Conservation (phyloP, 805 yeast species). For the Lachancea fermentati region DNA sequence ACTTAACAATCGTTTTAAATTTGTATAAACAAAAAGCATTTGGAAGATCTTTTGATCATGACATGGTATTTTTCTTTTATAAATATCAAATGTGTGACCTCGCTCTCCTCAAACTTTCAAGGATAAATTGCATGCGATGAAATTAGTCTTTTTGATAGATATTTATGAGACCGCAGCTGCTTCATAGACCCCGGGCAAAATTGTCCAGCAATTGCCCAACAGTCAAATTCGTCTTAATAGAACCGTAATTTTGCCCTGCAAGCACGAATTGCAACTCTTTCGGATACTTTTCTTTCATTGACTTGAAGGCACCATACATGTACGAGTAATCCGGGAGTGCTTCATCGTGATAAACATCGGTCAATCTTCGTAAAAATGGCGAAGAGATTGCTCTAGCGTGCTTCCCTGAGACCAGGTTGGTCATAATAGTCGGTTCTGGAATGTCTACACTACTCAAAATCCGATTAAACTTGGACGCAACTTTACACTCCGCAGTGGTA, state of each 20-base stretch:
- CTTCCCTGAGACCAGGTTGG: constrained; percentile 35
- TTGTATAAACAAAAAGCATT: no score
- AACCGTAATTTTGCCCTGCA: constrained; percentile 8
- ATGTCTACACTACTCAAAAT: constrained; percentile 15
- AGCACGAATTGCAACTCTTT: constrained; percentile 8
- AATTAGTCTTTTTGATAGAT: no score
- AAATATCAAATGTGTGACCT: no score
- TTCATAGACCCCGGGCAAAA: neutral
- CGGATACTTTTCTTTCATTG: constrained; percentile 11
- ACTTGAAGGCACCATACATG: constrained; percentile 32
- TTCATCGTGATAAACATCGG: constrained; percentile 1
- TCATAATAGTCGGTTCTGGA: constrained; percentile 29
- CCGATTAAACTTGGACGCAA: constrained; percentile 1
- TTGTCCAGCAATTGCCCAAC: neutral
- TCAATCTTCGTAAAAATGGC: constrained; percentile 30
- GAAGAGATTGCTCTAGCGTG: constrained; percentile 36
- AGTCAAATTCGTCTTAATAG: neutral
- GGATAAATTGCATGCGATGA: no score
- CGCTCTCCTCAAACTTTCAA: no score
- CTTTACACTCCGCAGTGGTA: constrained; percentile 30
- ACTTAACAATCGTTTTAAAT: no score
- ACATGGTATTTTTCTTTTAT: no score
- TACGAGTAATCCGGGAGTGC: constrained; percentile 35
- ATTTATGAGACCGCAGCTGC: no score
- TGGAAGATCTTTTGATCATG: no score